Evolutionary conservation across 768 basidiomycete genomes (phyloP).

Genomic region (Kwoniella heveanensis): DNA sequence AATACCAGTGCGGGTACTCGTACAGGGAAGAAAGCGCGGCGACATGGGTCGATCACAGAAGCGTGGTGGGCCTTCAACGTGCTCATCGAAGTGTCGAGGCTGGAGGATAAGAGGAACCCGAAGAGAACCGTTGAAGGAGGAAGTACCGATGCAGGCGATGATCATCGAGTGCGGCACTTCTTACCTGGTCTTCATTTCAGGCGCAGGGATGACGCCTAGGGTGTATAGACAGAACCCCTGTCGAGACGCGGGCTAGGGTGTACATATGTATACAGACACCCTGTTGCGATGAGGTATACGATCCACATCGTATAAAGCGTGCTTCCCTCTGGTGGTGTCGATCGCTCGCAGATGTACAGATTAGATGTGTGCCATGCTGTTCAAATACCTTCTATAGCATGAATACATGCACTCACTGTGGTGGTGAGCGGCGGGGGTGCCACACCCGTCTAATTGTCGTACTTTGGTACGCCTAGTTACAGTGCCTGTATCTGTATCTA

Average conservation of each 20-base stretch:
- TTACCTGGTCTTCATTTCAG: slow-evolving; percentile 6
- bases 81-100: neutral
- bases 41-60: neutral
- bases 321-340: too few relatives aligned
- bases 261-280: too few relatives aligned
- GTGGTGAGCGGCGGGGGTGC: neutral
- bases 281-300: too few relatives aligned
- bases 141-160: too few relatives aligned
- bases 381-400: too few relatives aligned
- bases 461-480: neutral
- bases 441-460: neutral
- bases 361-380: too few relatives aligned
- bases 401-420: too few relatives aligned
- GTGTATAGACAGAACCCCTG: too few relatives aligned
- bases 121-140: too few relatives aligned
- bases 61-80: slow-evolving; percentile 18
- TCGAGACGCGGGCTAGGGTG: too few relatives aligned
- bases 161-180: slow-evolving; percentile 4
- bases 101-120: neutral
- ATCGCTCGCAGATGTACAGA: too few relatives aligned
- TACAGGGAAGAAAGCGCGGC: neutral
- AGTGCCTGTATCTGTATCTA: neutral
- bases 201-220: slow-evolving; percentile 6
- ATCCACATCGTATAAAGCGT: too few relatives aligned
- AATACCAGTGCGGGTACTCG: neutral